Base-by-base conservation (phyloP, 495 filamentous ascomycete genomes). In the Glonium stellatum region DNA sequence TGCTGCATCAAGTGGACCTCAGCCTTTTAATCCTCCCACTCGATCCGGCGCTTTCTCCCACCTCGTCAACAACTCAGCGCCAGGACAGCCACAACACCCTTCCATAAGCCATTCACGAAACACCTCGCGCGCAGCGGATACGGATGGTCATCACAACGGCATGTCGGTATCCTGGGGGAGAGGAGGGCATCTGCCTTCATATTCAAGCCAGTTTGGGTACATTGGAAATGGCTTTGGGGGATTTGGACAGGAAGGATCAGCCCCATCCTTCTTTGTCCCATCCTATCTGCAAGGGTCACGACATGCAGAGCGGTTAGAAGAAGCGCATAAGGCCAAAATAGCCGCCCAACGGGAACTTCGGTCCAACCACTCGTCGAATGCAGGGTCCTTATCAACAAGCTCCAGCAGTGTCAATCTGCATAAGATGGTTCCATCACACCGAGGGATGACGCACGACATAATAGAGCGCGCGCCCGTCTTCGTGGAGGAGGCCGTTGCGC, bases 371-470 rank as follows among this genome's bases (percentile, higher is more conserved):
- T 61, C 76, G 19, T 68, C 71, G 53, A 57, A 65, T 25, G 63
- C 69, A 12, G 77, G 75, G 8, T 80, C 84, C 6, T 74, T 88
- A 11, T 84, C 86, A 12, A 79, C 80, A 46, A 84, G 81, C 59
- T 82, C 83, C 22, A 84, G 83, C 76, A 82, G 80, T 75, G 73
- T 76, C 53, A 84, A 83, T 67, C 70, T 87, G 15, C 82, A 83
- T 69, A 83, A 84, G 66, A 83, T 87, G 73, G 78, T 82, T 5
- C 77, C 87, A 10, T 84, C 87, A 6, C 89, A 96, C 68, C 80
- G 88, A 18, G 92, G 91, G 11, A 84, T 93, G 76, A 82, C 88
- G 11, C 90, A 87, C 72, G 89, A 96, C 66, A 77, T 96, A 46
- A 87, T 95, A 64, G 93, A 97, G 74, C 84, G 89, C 62, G 77